phyloP scores from a whole-genome alignment of 2,329 filamentous ascomycete genomes.

The Fusarium decemcellulare region DNA sequence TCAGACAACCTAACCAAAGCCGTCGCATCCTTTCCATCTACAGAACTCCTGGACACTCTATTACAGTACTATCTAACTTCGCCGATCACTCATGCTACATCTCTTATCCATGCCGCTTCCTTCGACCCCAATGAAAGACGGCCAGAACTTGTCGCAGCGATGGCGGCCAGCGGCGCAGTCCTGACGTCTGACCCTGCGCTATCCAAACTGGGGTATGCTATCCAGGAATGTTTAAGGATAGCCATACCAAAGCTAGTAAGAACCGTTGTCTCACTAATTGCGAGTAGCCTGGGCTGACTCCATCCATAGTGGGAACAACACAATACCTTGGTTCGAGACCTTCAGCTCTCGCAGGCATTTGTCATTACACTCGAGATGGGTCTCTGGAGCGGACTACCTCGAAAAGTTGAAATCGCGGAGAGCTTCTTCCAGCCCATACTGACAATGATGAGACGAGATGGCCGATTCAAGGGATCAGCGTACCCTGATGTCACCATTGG shows the following conservation, averaged over 20 bases:
- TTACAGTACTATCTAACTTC: constrained; percentile 55
- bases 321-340: constrained; percentile 49
- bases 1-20: constrained; percentile 43
- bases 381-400: constrained; percentile 55
- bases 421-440: constrained; percentile 53
- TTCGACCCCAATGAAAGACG: constrained; percentile 54
- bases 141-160: constrained; percentile 54
- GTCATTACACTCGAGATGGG: constrained; percentile 51
- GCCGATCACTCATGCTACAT: constrained; percentile 44
- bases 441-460: constrained; percentile 54
- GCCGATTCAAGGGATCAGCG: constrained; percentile 47
- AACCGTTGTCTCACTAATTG: neutral
- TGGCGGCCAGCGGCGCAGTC: constrained; percentile 55
- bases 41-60: constrained; percentile 55
- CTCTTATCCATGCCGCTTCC: constrained; percentile 55
- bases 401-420: constrained; percentile 58
- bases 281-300: neutral
- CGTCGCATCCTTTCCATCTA: constrained; percentile 56
- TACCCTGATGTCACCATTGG: constrained; percentile 30
- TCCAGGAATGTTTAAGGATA: constrained; percentile 54
- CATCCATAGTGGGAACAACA: constrained; percentile 50
- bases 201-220: constrained; percentile 56
- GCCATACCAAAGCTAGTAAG: constrained; percentile 36
- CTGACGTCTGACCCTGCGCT: constrained; percentile 54
- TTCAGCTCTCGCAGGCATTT: constrained; percentile 52